Evolutionary conservation across 2,329 filamentous ascomycete species (phyloP).

Genomic region (Botrytis fragariae): DNA sequence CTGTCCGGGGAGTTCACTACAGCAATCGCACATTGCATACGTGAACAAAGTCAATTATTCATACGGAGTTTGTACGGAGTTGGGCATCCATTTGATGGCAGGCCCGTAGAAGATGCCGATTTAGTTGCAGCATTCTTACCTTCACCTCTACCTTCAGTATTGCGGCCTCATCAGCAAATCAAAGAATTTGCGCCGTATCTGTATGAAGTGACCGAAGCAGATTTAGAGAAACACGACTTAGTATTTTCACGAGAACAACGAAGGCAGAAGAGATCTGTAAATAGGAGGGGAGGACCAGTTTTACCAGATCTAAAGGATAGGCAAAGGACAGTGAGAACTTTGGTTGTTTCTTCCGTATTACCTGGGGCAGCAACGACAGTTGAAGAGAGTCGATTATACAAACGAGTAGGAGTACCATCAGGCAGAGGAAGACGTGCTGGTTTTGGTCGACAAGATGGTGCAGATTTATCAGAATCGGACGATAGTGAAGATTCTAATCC

Average conservation of each 20-base stretch:
- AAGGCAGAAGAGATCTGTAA: conserved; percentile 92
- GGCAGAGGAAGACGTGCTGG: conserved; percentile 54
- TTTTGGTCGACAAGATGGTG: conserved; percentile 48
- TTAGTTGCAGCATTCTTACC: conserved; percentile 81
- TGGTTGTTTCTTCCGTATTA: conserved; percentile 88
- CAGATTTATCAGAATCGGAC: conserved; percentile 75
- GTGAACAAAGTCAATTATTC: conserved; percentile 93
- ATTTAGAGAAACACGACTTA: conserved; percentile 85
- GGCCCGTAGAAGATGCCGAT: conserved; percentile 89
- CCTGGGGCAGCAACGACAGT: conserved; percentile 78
- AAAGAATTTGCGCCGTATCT: conserved; percentile 93
- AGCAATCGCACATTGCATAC: conserved; percentile 95
- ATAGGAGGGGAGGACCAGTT: conserved; percentile 85
- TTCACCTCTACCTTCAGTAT: conserved; percentile 77
- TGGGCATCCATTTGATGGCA: conserved; percentile 91
- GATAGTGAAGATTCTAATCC: conserved; percentile 85
- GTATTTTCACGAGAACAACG: conserved; percentile 92
- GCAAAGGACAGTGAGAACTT: conserved; percentile 86
- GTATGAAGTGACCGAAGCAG: conserved; percentile 88
- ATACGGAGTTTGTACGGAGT: conserved; percentile 90
- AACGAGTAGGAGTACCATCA: conserved; percentile 62
- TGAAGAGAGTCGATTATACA: conserved; percentile 85
- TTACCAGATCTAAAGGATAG: conserved; percentile 95
- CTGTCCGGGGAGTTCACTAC: conserved; percentile 95
- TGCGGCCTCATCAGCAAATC: conserved; percentile 86